Percentiles rank a stretch among this genome's conserved stretches.
Conservation (phyloP, 805 yeast species). For the Zygotorulaspora florentina region DNA sequence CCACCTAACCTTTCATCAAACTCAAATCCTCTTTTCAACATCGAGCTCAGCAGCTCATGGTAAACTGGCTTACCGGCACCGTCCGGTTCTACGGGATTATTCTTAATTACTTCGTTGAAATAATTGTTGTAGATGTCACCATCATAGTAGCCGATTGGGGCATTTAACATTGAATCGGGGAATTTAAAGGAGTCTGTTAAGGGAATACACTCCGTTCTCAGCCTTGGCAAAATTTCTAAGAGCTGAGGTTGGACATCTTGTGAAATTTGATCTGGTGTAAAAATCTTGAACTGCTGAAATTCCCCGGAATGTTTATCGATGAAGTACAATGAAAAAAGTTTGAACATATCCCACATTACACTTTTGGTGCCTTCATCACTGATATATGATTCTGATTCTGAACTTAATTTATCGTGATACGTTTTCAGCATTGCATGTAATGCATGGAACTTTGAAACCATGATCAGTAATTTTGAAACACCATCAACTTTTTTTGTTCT, state of each 20-base stretch:
- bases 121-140: conserved; percentile 84
- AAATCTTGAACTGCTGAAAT: conserved; percentile 61
- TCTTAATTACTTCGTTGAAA: conserved; percentile 52
- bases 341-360: conserved; percentile 51
- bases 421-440: conserved; percentile 36
- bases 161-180: conserved; percentile 74
- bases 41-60: conserved; percentile 35
- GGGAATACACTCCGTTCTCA: conserved; percentile 69
- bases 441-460: conserved; percentile 41
- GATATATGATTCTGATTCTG: conserved; percentile 22
- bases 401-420: conserved; percentile 26
- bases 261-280: conserved; percentile 47
- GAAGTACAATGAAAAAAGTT: conserved; percentile 58
- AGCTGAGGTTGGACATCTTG: conserved; percentile 41
- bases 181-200: conserved; percentile 81
- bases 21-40: conserved; percentile 38
- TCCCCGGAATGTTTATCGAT: conserved; percentile 68
- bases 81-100: conserved; percentile 49
- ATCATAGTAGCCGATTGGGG: conserved; percentile 74
- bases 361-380: conserved; percentile 38
- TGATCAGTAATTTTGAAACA: conserved; percentile 38
- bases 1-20: conserved; percentile 37
- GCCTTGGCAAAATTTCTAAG: conserved; percentile 43
- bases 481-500: conserved; percentile 32
- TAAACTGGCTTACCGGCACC: conserved; percentile 50